phyloP scores from a whole-genome alignment of 2,329 filamentous ascomycete genomes.

The Phialophora expanda region DNA sequence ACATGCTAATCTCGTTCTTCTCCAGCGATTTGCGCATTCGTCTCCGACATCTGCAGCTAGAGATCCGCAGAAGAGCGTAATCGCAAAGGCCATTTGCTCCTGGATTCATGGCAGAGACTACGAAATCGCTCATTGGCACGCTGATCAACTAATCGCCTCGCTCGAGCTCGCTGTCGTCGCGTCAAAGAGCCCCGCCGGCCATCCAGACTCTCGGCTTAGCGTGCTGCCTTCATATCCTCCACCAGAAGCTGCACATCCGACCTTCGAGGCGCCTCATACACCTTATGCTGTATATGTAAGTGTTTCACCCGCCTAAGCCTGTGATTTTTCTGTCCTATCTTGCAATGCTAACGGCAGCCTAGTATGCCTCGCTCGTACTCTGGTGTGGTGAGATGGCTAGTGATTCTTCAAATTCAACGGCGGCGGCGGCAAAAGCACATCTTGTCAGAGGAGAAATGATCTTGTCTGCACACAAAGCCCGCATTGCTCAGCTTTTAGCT shows the following conservation, averaged over 20 bases:
- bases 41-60: conserved; percentile 22
- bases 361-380: conserved; percentile 22
- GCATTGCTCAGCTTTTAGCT: conserved; percentile 27
- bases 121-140: conserved; percentile 27
- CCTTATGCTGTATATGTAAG: conserved; percentile 12
- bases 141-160: conserved; percentile 23
- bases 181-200: conserved; percentile 7
- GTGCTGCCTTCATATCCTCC: conserved; percentile 6
- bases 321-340: not conserved
- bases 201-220: conserved; percentile 2
- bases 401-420: conserved; percentile 2
- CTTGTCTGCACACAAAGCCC: conserved; percentile 25
- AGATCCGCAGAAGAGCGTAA: conserved; percentile 23
- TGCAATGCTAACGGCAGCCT: not conserved
- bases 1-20: conserved; percentile 24
- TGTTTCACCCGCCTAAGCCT: too few relatives aligned
- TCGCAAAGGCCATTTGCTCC: conserved; percentile 17
- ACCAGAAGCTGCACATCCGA: conserved; percentile 18
- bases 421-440: conserved; percentile 15
- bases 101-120: conserved; percentile 22
- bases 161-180: conserved; percentile 16
- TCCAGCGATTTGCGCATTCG: conserved; percentile 30
- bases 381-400: conserved; percentile 19
- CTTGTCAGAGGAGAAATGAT: conserved; percentile 24
- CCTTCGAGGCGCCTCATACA: conserved; percentile 26